Evolutionary conservation across 2,329 filamentous ascomycete genomes (phyloP).

Genomic region (Penicillium sp.): DNA sequence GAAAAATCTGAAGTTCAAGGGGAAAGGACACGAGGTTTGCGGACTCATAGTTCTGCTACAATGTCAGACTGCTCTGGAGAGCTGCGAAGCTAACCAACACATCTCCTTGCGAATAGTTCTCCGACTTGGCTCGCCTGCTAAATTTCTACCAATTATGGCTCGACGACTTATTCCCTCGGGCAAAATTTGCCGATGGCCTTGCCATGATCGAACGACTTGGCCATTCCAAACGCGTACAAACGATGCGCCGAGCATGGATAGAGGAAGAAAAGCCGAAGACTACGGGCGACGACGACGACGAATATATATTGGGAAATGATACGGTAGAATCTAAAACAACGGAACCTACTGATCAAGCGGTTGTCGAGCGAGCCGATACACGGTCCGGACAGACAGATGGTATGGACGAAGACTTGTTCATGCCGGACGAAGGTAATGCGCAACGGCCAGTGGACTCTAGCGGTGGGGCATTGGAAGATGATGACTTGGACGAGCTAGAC

Average conservation of each 20-base stretch:
- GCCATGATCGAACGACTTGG: constrained; percentile 91
- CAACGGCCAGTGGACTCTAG: constrained; percentile 17
- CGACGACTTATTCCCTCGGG: constrained; percentile 92
- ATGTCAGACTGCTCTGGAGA: background rate
- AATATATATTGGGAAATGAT: background rate
- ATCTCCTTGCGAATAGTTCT: constrained; percentile 62
- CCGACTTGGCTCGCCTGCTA: constrained; percentile 79
- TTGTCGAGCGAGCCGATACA: background rate
- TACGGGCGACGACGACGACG: constrained; percentile 8
- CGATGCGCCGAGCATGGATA: constrained; percentile 81
- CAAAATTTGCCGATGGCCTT: constrained; percentile 88
- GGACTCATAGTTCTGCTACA: background rate
- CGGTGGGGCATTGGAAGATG: constrained; percentile 27
- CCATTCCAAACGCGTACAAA: constrained; percentile 78
- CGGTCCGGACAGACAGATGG: background rate
- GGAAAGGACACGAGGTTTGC: constrained; percentile 86
- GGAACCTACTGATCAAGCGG: background rate
- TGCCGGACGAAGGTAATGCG: constrained; percentile 34
- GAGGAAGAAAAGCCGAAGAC: constrained; percentile 62
- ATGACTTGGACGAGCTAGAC: constrained; percentile 56
- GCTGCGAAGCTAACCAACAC: background rate
- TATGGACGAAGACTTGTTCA: constrained; percentile 30
- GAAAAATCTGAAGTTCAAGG: constrained; percentile 76
- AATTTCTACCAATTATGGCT: constrained; percentile 97
- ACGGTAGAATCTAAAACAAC: background rate